These are phyloP conservation scores for Rhodotorula sp. DNA, from an alignment of 1,284 basidiomycete species.

Conservation along the genomic window DNA sequence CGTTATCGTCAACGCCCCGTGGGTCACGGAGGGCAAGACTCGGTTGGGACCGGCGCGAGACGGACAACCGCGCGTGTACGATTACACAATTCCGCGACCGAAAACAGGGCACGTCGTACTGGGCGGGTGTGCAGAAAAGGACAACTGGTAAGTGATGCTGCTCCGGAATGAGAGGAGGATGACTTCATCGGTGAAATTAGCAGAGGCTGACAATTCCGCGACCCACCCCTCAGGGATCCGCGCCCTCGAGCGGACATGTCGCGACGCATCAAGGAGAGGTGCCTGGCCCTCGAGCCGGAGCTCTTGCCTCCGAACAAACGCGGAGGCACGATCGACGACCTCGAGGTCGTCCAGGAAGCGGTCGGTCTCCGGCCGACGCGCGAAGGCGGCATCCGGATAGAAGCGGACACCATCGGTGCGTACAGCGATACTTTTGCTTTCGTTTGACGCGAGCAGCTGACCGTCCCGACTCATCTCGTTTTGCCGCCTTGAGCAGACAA, in stretches of 20 bases:
- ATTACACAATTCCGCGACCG: constrained; percentile 64
- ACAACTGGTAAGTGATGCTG: constrained; percentile 61
- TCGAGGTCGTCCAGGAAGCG: constrained; percentile 65
- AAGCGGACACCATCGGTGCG: constrained; percentile 41
- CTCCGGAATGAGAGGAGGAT: background rate
- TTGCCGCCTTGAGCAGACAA: background rate
- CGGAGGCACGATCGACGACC: constrained; percentile 58
- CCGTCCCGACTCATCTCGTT: too few species aligned
- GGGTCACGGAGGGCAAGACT: constrained; percentile 62
- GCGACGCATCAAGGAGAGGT: constrained; percentile 60
- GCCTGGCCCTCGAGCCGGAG: constrained; percentile 62
- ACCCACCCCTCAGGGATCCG: constrained; percentile 53
- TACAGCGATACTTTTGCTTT: background rate
- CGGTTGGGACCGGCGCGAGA: constrained; percentile 49
- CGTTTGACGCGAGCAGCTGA: background rate
- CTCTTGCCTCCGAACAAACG: constrained; percentile 59
- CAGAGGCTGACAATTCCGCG: background rate
- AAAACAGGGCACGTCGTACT: constrained; percentile 58
- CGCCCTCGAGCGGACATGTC: constrained; percentile 62
- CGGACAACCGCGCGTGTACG: constrained; percentile 52
- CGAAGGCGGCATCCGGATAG: constrained; percentile 56
- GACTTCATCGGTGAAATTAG: too few species aligned
- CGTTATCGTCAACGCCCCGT: constrained; percentile 56
- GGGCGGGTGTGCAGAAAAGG: constrained; percentile 61
- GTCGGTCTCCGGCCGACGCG: constrained; percentile 58